These are phyloP conservation scores for Adiantum capillusveneris DNA, from an alignment of 75 land plant species.

Conservation along the genomic window DNA sequence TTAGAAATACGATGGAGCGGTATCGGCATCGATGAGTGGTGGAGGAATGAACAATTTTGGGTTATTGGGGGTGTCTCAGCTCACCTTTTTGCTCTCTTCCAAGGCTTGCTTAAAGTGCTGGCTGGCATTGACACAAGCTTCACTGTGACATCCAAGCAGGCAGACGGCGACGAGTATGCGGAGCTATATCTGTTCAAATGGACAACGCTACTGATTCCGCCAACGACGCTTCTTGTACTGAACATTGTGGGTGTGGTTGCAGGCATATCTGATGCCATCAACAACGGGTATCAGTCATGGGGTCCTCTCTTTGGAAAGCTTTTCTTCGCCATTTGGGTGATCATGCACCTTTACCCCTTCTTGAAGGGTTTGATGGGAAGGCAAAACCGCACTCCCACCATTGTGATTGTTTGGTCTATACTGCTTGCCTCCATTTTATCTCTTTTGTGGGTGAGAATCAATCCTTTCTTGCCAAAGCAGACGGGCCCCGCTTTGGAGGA, in stretches of 20 bases:
- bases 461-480: slow-evolving; percentile 39
- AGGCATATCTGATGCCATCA: slow-evolving; percentile 57
- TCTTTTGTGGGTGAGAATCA: slow-evolving; percentile 47
- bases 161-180: slow-evolving; percentile 51
- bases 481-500: slow-evolving; percentile 54
- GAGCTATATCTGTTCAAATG: slow-evolving; percentile 60
- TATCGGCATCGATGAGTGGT: slow-evolving; percentile 65
- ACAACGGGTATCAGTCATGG: slow-evolving; percentile 61
- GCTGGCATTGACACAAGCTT: slow-evolving; percentile 62
- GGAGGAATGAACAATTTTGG: slow-evolving; percentile 74
- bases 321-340: slow-evolving; percentile 68
- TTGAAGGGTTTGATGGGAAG: slow-evolving; percentile 68
- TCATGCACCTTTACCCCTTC: slow-evolving; percentile 60
- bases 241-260: slow-evolving; percentile 63
- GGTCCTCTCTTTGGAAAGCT: slow-evolving; percentile 65
- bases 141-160: slow-evolving; percentile 50
- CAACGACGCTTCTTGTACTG: slow-evolving; percentile 48
- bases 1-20: slow-evolving; percentile 66
- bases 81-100: slow-evolving; percentile 54
- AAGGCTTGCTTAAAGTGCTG: slow-evolving; percentile 50
- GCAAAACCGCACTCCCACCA: slow-evolving; percentile 65
- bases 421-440: slow-evolving; percentile 66
- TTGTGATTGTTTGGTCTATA: slow-evolving; percentile 60
- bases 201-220: slow-evolving; percentile 54
- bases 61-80: slow-evolving; percentile 60